A percentile compares a stretch with the other conserved stretches of the same genome.
phyloP scores from a whole-genome alignment of 768 basidiomycete species.

The Daedaleopsis nitida region DNA sequence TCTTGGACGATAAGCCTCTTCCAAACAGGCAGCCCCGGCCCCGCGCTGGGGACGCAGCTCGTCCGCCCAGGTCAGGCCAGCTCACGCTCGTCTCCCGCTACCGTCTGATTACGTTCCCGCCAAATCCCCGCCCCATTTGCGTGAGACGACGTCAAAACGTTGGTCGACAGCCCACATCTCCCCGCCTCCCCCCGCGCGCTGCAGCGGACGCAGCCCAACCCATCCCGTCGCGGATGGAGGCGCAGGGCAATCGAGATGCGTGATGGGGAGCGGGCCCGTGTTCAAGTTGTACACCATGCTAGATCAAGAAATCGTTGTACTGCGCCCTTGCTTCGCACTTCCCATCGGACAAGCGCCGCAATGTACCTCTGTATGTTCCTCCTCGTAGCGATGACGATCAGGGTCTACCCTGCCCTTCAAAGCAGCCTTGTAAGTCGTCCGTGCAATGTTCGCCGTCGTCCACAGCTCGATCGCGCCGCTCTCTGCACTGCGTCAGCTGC shows the following conservation, averaged over 20 bases:
- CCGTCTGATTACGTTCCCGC: constrained; percentile 17
- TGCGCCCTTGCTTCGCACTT: constrained; percentile 2
- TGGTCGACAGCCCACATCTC: neutral
- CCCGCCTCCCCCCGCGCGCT: neutral
- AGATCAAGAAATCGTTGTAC: constrained; percentile 18
- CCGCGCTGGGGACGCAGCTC: constrained; percentile 6
- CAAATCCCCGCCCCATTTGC: neutral
- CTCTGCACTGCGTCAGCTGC: constrained; percentile 2
- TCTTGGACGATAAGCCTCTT: constrained; percentile 15
- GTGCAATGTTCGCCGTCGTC: neutral
- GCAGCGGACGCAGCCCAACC: neutral
- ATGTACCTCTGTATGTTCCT: neutral
- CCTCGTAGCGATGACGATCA: constrained; percentile 13
- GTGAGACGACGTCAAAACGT: neutral
- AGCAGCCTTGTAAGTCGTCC: constrained; percentile 17
- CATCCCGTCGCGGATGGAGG: neutral
- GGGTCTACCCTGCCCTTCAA: neutral
- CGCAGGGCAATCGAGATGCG: constrained; percentile 4
- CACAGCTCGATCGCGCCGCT: constrained; percentile 1
- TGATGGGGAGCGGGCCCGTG: constrained; percentile 8
- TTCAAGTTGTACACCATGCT: constrained; percentile 3
- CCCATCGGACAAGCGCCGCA: constrained; percentile 5
- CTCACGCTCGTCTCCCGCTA: constrained; percentile 8
- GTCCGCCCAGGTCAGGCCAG: constrained; percentile 7
- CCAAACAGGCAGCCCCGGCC: constrained; percentile 5